Evolutionary conservation across 805 yeast species (phyloP).

Genomic region (Yamadazyma tumulicola): DNA sequence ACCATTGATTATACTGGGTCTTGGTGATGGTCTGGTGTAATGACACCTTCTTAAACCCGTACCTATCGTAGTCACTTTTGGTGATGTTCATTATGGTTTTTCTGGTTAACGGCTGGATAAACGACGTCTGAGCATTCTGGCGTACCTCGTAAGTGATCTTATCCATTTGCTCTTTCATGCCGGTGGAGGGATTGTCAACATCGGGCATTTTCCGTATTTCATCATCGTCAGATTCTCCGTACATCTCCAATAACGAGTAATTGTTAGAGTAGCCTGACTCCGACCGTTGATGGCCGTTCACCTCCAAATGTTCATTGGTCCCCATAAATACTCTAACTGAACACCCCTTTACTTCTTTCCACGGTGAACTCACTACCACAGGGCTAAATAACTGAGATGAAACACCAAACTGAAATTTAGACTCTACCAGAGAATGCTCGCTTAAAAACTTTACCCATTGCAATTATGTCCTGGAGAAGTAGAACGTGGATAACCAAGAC

Average conservation of each 20-base stretch:
- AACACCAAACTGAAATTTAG: no score
- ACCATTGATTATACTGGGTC: conserved; percentile 71
- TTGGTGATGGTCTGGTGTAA: conserved; percentile 43
- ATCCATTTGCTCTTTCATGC: conserved; percentile 2
- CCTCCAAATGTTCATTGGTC: not conserved
- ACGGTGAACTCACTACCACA: no score
- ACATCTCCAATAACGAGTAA: conserved; percentile 37
- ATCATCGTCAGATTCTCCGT: conserved; percentile 17
- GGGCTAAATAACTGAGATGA: no score
- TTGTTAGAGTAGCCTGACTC: conserved; percentile 32
- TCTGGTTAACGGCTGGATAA: conserved; percentile 8
- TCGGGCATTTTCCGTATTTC: not conserved
- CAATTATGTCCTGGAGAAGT: conserved; percentile 37
- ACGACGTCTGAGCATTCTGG: conserved; percentile 9
- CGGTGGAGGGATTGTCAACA: not conserved
- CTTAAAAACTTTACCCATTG: no score
- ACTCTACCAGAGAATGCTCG: no score
- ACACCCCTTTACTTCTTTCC: no score
- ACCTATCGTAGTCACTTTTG: conserved; percentile 52
- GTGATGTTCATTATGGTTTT: conserved; percentile 12
- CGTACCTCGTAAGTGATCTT: conserved; percentile 6
- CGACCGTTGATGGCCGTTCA: conserved; percentile 21
- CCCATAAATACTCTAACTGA: no score
- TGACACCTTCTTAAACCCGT: conserved; percentile 79
- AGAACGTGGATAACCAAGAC: conserved; percentile 17